phyloP scores from a whole-genome alignment of 2,329 filamentous ascomycete genomes.

The Plectosphaerella cucumerina region DNA sequence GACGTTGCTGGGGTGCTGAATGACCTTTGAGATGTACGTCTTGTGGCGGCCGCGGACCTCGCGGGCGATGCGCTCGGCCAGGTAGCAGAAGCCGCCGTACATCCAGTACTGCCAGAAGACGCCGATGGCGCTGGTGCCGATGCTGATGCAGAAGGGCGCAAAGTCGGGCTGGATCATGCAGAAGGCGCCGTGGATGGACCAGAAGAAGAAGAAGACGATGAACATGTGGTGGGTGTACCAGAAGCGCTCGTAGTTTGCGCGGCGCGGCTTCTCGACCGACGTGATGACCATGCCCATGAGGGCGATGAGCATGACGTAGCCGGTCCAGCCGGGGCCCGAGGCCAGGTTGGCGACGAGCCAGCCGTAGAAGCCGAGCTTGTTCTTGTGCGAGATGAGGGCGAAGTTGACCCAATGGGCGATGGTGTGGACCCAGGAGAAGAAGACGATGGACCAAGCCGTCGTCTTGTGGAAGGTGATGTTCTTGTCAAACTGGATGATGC shows the following conservation, averaged over 20 bases:
- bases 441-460: constrained; percentile 82
- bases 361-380: constrained; percentile 73
- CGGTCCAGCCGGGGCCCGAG: constrained; percentile 80
- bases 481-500: constrained; percentile 85
- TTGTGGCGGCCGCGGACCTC: constrained; percentile 77
- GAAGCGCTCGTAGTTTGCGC: constrained; percentile 83
- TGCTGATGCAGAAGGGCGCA: constrained; percentile 70
- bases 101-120: constrained; percentile 92
- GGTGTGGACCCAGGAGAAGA: constrained; percentile 83
- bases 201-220: constrained; percentile 84
- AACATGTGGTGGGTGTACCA: constrained; percentile 91
- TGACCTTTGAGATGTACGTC: constrained; percentile 83
- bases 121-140: constrained; percentile 62
- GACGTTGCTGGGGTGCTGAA: constrained; percentile 85
- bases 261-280: constrained; percentile 71
- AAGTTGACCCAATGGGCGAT: constrained; percentile 87
- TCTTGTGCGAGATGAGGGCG: constrained; percentile 68
- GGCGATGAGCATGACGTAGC: constrained; percentile 77
- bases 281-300: constrained; percentile 77
- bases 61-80: constrained; percentile 73
- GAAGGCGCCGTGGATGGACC: constrained; percentile 84
- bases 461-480: constrained; percentile 86
- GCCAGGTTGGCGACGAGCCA: constrained; percentile 74
- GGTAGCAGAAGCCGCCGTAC: constrained; percentile 76
- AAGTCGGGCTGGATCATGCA: constrained; percentile 88